phyloP scores from a whole-genome alignment of 345 rosid species.

The Fremontodendron californicum region DNA sequence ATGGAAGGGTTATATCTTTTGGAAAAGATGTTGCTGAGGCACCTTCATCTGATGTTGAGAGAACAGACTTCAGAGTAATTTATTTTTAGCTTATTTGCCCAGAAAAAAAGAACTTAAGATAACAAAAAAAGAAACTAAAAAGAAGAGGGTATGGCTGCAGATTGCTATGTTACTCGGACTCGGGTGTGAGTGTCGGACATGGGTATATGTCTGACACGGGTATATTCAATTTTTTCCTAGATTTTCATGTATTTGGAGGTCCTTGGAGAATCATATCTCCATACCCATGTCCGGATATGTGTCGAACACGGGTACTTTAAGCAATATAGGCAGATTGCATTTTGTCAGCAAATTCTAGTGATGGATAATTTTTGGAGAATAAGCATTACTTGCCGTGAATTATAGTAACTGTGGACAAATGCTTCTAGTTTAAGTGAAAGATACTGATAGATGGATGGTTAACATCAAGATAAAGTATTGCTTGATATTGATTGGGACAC shows the following conservation, averaged over 20 bases:
- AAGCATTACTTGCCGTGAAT: neutral
- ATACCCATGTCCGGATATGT: too few relatives aligned
- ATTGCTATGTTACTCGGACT: too few relatives aligned
- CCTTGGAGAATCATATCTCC: too few relatives aligned
- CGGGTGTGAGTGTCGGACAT: too few relatives aligned
- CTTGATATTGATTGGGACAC: neutral
- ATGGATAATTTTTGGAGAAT: neutral
- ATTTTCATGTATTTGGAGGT: too few relatives aligned
- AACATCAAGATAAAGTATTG: neutral
- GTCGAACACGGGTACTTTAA: too few relatives aligned
- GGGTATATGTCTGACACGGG: too few relatives aligned
- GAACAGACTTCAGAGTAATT: slow-evolving; percentile 76
- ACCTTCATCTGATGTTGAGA: slow-evolving; percentile 53
- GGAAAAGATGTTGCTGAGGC: slow-evolving; percentile 78
- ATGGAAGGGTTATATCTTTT: slow-evolving; percentile 86
- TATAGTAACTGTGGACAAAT: neutral
- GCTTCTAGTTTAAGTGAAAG: neutral
- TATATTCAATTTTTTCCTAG: too few relatives aligned
- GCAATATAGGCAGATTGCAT: too few relatives aligned
- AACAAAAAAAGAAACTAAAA: neutral
- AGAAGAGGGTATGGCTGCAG: neutral
- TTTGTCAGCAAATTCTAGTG: neutral
- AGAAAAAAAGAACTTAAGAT: neutral
- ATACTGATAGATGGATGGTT: neutral
- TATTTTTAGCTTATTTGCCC: slow-evolving; percentile 1